phyloP scores from a whole-genome alignment of 140 eudicot genomes.

The Oenanthe javanica region DNA sequence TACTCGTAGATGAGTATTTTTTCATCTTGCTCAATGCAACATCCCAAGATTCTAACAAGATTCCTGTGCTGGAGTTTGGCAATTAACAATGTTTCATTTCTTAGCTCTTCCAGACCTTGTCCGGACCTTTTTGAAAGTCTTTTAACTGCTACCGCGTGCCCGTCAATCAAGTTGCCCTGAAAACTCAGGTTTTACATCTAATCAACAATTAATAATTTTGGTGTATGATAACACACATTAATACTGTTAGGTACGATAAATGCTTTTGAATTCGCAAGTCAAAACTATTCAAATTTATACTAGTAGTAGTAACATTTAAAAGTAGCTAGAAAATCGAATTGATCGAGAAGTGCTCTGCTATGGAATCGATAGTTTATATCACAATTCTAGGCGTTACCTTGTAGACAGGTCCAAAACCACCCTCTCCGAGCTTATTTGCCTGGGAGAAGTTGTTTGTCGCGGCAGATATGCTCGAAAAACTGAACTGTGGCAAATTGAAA shows the following conservation, averaged over 20 bases:
- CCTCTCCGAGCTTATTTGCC: conserved; percentile 19
- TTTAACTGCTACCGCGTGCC: conserved; percentile 9
- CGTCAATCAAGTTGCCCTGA: conserved; percentile 9
- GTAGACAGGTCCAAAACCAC: conserved; percentile 25
- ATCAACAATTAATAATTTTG: neutral
- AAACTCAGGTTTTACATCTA: neutral
- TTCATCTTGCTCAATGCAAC: conserved; percentile 12
- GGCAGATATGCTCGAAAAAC: conserved; percentile 19
- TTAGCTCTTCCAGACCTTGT: conserved; percentile 12
- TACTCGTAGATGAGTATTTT: conserved; percentile 13
- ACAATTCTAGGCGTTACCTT: conserved; percentile 13
- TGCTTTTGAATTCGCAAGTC: neutral
- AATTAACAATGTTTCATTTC: conserved; percentile 4
- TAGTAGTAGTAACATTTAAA: too few relatives aligned
- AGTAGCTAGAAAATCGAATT: neutral
- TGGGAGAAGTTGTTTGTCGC: conserved; percentile 19
- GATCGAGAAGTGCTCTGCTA: neutral
- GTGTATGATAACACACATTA: neutral
- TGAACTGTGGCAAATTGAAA: conserved; percentile 13
- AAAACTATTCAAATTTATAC: neutral
- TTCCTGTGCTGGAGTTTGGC: conserved; percentile 16
- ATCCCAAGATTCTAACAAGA: conserved; percentile 15
- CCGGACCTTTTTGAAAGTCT: conserved; percentile 11
- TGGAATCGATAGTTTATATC: neutral
- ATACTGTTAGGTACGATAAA: neutral